Percentiles rank a stretch among this genome's conserved stretches.
These are phyloP conservation scores for Xanthoconium purpureum DNA, from an alignment of 768 basidiomycete genomes.

Conservation along the genomic window DNA sequence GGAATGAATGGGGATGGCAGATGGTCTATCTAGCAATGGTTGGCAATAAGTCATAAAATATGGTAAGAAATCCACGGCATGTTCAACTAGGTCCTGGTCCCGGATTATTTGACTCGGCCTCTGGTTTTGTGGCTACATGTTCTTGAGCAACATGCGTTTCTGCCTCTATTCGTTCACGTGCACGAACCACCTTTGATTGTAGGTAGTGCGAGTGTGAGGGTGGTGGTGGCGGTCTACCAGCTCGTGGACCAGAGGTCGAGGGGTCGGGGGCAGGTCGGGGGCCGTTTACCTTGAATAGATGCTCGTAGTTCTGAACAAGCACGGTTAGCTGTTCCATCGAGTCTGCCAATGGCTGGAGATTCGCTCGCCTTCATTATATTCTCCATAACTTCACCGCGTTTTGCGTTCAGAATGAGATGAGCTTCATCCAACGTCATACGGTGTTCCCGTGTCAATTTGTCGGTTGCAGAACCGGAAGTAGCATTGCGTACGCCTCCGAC, in stretches of 20 bases:
- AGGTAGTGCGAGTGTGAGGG: conserved; percentile 82
- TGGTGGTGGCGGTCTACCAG: conserved; percentile 42
- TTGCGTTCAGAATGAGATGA: conserved; percentile 84
- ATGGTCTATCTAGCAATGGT: conserved; percentile 19
- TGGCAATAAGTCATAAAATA: conserved; percentile 16
- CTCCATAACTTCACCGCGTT: conserved; percentile 68
- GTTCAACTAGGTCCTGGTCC: conserved; percentile 24
- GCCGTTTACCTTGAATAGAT: conserved; percentile 87
- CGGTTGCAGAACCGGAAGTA: conserved; percentile 69
- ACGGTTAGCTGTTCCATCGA: neutral
- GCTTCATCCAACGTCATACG: conserved; percentile 97
- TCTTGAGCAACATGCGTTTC: conserved; percentile 47
- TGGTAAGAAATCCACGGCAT: neutral
- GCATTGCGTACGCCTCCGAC: conserved; percentile 73
- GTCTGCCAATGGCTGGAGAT: neutral
- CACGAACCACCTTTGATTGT: conserved; percentile 95
- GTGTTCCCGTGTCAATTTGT: conserved; percentile 79
- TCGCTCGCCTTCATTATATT: conserved; percentile 64
- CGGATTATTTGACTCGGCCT: conserved; percentile 14
- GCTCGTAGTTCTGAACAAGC: conserved; percentile 76
- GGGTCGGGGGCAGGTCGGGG: conserved; percentile 55
- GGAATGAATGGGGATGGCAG: conserved; percentile 28
- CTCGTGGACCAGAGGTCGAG: conserved; percentile 35
- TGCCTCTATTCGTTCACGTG: conserved; percentile 91
- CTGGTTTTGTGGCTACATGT: conserved; percentile 21